Evolutionary conservation across 2,329 filamentous ascomycete genomes (phyloP).

Genomic region (Eutypella sp.): DNA sequence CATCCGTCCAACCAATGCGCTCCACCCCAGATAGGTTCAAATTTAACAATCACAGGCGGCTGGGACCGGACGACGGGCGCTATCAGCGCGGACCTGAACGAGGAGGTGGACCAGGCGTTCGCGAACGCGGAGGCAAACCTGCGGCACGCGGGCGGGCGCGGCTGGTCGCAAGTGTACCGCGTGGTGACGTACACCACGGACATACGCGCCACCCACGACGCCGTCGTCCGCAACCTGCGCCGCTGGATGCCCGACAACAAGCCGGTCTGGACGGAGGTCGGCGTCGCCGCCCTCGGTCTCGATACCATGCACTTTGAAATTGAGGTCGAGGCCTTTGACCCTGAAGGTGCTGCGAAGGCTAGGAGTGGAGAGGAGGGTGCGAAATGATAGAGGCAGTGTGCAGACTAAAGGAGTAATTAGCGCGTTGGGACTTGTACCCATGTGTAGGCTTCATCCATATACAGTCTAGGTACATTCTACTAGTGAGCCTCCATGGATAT

Average conservation of each 20-base stretch:
- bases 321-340: constrained; percentile 47
- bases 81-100: constrained; percentile 32
- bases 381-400: background rate
- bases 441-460: too few species aligned
- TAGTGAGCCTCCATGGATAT: too few species aligned
- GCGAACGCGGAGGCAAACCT: constrained; percentile 49
- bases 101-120: constrained; percentile 49
- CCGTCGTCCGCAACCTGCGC: constrained; percentile 42
- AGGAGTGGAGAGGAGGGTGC: background rate
- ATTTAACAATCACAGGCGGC: constrained; percentile 19
- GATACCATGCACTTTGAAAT: constrained; percentile 54
- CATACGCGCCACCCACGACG: constrained; percentile 29
- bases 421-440: too few species aligned
- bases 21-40: background rate
- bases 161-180: constrained; percentile 50
- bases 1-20: background rate
- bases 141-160: constrained; percentile 48
- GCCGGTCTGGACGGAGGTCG: constrained; percentile 50
- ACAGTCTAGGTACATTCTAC: too few species aligned
- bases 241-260: constrained; percentile 48
- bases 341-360: constrained; percentile 9
- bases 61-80: constrained; percentile 24
- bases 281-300: constrained; percentile 41
- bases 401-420: too few species aligned
- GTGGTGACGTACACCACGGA: constrained; percentile 42